phyloP scores from a whole-genome alignment of 2,329 filamentous ascomycete species.

The Raffaelea albimanens region DNA sequence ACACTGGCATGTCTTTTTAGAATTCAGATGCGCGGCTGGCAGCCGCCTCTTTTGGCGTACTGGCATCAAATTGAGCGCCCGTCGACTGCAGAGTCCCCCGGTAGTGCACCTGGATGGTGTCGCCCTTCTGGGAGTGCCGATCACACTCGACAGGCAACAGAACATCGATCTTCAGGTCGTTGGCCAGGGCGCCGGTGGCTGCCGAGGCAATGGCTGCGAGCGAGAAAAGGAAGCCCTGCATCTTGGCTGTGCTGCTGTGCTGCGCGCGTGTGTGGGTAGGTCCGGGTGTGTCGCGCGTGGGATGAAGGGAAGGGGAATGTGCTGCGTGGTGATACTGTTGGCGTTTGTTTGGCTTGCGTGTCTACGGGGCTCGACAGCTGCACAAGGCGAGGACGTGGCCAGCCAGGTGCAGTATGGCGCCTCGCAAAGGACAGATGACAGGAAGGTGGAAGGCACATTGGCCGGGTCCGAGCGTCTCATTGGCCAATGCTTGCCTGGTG shows the following conservation, averaged over 20 bases:
- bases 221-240: constrained; percentile 39
- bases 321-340: too few species aligned
- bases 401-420: too few species aligned
- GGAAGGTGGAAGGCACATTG: too few species aligned
- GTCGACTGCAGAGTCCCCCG: constrained; percentile 65
- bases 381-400: too few species aligned
- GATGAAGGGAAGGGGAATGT: neutral
- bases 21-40: neutral
- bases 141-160: constrained; percentile 67
- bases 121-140: constrained; percentile 66
- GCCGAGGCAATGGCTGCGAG: constrained; percentile 42
- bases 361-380: too few species aligned
- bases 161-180: constrained; percentile 67
- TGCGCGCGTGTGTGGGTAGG: constrained; percentile 4
- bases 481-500: neutral
- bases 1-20: neutral
- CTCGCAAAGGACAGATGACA: too few species aligned
- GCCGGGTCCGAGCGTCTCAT: neutral
- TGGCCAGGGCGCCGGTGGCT: constrained; percentile 40
- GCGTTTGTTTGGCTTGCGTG: too few species aligned
- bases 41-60: constrained; percentile 24
- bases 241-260: constrained; percentile 20
- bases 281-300: neutral
- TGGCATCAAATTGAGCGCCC: constrained; percentile 76
- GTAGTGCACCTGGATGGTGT: constrained; percentile 83